phyloP scores from a whole-genome alignment of 1,139 yeast genomes.

The Ogataea hybrid region DNA sequence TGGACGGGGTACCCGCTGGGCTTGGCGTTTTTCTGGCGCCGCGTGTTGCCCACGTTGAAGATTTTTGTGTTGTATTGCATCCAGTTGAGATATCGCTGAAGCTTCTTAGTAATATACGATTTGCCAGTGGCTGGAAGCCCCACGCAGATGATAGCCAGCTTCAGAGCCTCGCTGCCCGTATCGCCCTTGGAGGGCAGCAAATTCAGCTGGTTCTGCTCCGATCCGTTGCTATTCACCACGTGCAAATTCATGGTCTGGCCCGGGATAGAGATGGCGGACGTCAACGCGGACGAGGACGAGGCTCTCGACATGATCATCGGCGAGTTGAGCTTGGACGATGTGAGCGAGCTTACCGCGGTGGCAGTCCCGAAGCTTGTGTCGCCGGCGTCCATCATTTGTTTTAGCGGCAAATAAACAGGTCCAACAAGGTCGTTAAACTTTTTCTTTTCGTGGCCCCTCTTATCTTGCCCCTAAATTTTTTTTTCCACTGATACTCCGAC shows the following conservation, averaged over 20 bases:
- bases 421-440: background rate
- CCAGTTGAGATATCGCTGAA: slow-evolving; percentile 87
- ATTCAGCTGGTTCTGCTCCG: slow-evolving; percentile 7
- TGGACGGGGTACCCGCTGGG: slow-evolving; percentile 73
- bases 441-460: slow-evolving; percentile 4
- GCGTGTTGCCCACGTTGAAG: slow-evolving; percentile 92
- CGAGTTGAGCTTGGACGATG: slow-evolving; percentile 23
- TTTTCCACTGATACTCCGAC: slow-evolving; percentile 8
- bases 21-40: slow-evolving; percentile 71
- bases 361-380: slow-evolving; percentile 5
- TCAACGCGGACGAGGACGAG: slow-evolving; percentile 21
- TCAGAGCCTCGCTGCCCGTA: slow-evolving; percentile 26
- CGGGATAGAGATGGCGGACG: slow-evolving; percentile 25
- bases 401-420: slow-evolving; percentile 1
- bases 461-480: slow-evolving; percentile 10
- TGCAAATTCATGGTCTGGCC: slow-evolving; percentile 25
- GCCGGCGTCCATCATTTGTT: background rate
- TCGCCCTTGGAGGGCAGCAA: slow-evolving; percentile 10
- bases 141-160: slow-evolving; percentile 86
- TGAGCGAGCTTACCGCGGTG: slow-evolving; percentile 18
- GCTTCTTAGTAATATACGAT: slow-evolving; percentile 77
- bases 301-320: slow-evolving; percentile 21
- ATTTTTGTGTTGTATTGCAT: slow-evolving; percentile 86
- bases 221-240: slow-evolving; percentile 10
- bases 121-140: slow-evolving; percentile 89